Base-by-base conservation (phyloP, 306 rosid species). In the Lablab purpureus region DNA sequence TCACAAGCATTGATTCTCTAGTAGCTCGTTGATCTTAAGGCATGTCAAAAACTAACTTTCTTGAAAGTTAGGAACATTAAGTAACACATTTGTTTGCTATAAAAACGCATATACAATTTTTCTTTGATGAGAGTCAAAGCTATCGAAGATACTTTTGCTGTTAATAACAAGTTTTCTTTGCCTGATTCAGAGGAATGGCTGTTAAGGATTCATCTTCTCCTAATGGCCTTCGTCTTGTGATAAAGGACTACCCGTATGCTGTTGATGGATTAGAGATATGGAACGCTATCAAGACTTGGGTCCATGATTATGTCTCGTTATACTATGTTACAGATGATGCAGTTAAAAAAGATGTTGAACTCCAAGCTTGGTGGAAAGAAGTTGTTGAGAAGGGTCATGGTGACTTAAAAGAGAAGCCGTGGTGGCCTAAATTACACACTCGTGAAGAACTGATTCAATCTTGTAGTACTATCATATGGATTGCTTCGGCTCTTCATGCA, bases 301-400 rank as follows among this genome's bases (percentile, higher is more conserved):
- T 89, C 13, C 28, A 54, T 13, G 93, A 87, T 13, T 89, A 89
- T 2, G 73, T 87, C 49, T 65, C 69, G n/a, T 73, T 55, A 69
- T 91, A 87, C 56, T 87, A 89, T 46, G 25, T 63, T 18, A 51
- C 71, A 0, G 86, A 91, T 23, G 74, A 73, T 7, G 49, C 56
- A 5, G 56, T 87, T 12, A 66, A 32, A n/a, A 68, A 83, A 7
- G 91, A 89, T 67, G 1, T 80, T 12, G 96, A 87, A 49, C 85
- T 89, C 10, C 91, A 89, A 63, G 77, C 80, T n/a, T 91, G 90
- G 93, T 87, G 96, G 96, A 87, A 87, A 73, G 96, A 89, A 22
- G 80, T 47, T 2, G 82, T 76, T 21, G 85, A 80, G 75, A 82
- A 65, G 5, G 91, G 90, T 27, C 93, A 91, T 13, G 88, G 75